Evolutionary conservation across 257 asterid species (phyloP), one percentile per base, ranked within the genome.

Genomic region (Jaltomata sinuosa): DNA sequence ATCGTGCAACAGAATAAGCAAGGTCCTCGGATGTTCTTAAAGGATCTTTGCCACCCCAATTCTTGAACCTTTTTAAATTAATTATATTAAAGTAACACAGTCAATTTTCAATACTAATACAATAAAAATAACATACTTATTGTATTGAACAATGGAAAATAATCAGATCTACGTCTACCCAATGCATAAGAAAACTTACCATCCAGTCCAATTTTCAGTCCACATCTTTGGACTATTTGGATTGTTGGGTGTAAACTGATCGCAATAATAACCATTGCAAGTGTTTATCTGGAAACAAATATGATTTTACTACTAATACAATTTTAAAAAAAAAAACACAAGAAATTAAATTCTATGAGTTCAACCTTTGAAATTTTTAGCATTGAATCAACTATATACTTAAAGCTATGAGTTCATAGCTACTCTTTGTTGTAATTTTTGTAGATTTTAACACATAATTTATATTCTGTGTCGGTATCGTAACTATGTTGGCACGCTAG

Each of bases 151-250:
- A 42, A 67, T 8, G 12, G 10, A 18, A 1, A 50, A n/a, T 59
- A 25, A 47, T 14, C 25, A 45, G 31, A 45, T 74, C 6, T 25
- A 47, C 22, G 25, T 74, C 6, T 25, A 47, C 22, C 3, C 14
- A 74, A 15, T 45, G 15, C 15, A 52, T 22, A 1, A 82, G 4
- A 6, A 40, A 50, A 83, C 90, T 77, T 2, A 94, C 98, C 98
- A 95, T 88, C 98, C 98, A 27, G 94, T 91, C 98, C 98, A 95
- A 67, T 94, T 92, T 69, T 95, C 98, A 1, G 98, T 95, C 98
- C 98, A 95, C 91, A 95, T 91, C 83, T 95, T 95, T 1, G 98
- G 98, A 74, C 85, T 90, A 82, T 87, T 92, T 0, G 93, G 92
- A 74, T 91, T 86, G 34, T 84, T 90, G 2, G 98, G 98, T 14